Evolutionary conservation across 1,139 yeast species (phyloP).

Genomic region (Hanseniaspora gamundiae): DNA sequence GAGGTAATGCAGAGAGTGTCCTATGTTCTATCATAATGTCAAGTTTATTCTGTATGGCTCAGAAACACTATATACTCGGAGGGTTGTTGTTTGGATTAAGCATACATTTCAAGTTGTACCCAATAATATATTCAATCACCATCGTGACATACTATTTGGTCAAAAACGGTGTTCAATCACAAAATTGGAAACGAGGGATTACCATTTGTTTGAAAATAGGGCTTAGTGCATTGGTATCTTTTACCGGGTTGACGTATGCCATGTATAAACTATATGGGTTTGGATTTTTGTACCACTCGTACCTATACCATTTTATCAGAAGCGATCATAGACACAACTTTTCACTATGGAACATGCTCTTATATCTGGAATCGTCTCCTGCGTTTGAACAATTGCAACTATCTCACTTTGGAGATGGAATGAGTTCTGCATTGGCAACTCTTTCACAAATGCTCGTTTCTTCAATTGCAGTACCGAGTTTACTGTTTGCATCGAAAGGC

Average conservation of each 20-base stretch:
- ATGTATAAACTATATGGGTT: conserved; percentile 64
- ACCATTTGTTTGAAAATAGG: conserved; percentile 17
- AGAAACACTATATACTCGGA: conserved; percentile 30
- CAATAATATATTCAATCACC: conserved; percentile 70
- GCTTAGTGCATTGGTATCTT: conserved; percentile 25
- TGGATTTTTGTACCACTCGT: conserved; percentile 69
- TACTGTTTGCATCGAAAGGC: conserved; percentile 28
- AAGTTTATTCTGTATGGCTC: conserved; percentile 36
- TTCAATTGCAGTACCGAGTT: conserved; percentile 47
- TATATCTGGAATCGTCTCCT: conserved; percentile 51
- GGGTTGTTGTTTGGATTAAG: conserved; percentile 67
- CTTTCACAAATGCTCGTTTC: conserved; percentile 67
- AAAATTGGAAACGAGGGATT: conserved; percentile 27
- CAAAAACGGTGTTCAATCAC: conserved; percentile 2
- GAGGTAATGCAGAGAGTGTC: conserved; percentile 90
- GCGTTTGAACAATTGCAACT: conserved; percentile 2
- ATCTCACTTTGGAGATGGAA: conserved; percentile 8
- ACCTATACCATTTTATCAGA: conserved; percentile 69
- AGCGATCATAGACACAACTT: conserved; percentile 93
- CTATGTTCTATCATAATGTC: conserved; percentile 66
- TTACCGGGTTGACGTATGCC: conserved; percentile 34
- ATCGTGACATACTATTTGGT: conserved; percentile 18
- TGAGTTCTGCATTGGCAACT: conserved; percentile 45
- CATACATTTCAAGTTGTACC: conserved; percentile 85
- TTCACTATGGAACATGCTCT: conserved; percentile 67